phyloP scores from a whole-genome alignment of 2,329 filamentous ascomycete species.

The Fusarium tupiense region DNA sequence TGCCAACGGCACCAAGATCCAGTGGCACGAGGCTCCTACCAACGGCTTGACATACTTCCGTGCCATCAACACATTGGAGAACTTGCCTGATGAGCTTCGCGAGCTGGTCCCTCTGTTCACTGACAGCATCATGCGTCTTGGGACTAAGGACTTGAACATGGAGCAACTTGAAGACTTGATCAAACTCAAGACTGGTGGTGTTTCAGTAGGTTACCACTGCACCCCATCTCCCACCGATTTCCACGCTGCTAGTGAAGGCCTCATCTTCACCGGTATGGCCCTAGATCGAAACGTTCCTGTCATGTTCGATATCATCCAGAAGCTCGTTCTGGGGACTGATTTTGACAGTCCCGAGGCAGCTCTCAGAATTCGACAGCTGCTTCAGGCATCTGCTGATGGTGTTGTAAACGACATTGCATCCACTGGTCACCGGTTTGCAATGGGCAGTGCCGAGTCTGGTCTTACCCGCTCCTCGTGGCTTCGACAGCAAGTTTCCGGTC shows the following conservation, averaged over 20 bases:
- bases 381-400: slow-evolving; percentile 88
- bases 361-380: slow-evolving; percentile 82
- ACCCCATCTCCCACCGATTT: slow-evolving; percentile 80
- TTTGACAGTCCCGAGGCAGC: slow-evolving; percentile 87
- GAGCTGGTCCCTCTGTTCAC: slow-evolving; percentile 89
- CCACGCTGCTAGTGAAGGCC: slow-evolving; percentile 77
- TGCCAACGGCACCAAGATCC: slow-evolving; percentile 73
- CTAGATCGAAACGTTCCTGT: slow-evolving; percentile 88
- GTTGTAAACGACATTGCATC: slow-evolving; percentile 92
- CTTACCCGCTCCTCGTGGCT: slow-evolving; percentile 77
- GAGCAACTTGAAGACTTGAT: slow-evolving; percentile 95
- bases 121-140: slow-evolving; percentile 91
- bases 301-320: slow-evolving; percentile 88
- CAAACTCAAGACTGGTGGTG: slow-evolving; percentile 93
- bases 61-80: slow-evolving; percentile 81
- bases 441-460: slow-evolving; percentile 82
- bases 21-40: slow-evolving; percentile 92
- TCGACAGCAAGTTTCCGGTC: slow-evolving; percentile 86
- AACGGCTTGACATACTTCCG: slow-evolving; percentile 98
- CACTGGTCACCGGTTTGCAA: slow-evolving; percentile 87
- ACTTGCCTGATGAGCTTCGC: slow-evolving; percentile 85
- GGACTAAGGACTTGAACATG: slow-evolving; percentile 88
- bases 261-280: slow-evolving; percentile 86
- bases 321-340: slow-evolving; percentile 85
- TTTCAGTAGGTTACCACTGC: slow-evolving; percentile 86